Percentiles rank a stretch among this genome's conserved stretches.
Evolutionary conservation across 768 basidiomycete genomes (phyloP).

Genomic region (Mycena vulgaris): DNA sequence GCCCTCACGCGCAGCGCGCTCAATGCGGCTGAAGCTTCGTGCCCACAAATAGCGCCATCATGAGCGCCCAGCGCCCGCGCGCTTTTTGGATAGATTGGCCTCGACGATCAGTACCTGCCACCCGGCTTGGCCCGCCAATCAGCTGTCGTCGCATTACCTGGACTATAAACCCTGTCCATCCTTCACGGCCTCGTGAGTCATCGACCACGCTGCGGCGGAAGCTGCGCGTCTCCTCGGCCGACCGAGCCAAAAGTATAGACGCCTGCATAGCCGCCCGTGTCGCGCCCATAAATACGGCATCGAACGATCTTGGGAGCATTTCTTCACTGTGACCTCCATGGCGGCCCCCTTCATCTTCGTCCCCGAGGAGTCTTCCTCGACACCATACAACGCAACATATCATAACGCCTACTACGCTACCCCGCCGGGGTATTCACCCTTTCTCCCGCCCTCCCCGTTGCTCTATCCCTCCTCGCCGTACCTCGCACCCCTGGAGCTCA

Average conservation of each 20-base stretch:
- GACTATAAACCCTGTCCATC: neutral
- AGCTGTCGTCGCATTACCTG: too few relatives aligned
- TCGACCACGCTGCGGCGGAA: neutral
- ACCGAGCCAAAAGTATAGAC: neutral
- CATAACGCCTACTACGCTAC: constrained; percentile 21
- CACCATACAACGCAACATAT: neutral
- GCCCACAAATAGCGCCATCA: too few relatives aligned
- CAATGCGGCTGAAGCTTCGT: too few relatives aligned
- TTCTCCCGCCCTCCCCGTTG: constrained; percentile 29
- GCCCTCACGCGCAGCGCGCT: too few relatives aligned
- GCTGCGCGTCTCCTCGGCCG: constrained; percentile 20
- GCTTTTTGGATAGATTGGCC: too few relatives aligned
- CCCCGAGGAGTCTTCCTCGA: constrained; percentile 17
- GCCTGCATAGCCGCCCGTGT: constrained; percentile 7
- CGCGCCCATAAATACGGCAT: neutral
- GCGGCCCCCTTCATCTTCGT: constrained; percentile 34
- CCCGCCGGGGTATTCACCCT: constrained; percentile 15
- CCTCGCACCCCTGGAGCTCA: neutral
- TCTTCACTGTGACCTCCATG: constrained; percentile 19
- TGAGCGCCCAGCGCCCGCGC: too few relatives aligned
- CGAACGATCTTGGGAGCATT: neutral
- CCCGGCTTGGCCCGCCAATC: too few relatives aligned
- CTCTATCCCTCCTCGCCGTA: constrained; percentile 19
- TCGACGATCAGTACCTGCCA: too few relatives aligned
- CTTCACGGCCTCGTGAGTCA: neutral